Conservation (phyloP, 768 basidiomycete genomes). For the Guyanaporus albipodus region DNA sequence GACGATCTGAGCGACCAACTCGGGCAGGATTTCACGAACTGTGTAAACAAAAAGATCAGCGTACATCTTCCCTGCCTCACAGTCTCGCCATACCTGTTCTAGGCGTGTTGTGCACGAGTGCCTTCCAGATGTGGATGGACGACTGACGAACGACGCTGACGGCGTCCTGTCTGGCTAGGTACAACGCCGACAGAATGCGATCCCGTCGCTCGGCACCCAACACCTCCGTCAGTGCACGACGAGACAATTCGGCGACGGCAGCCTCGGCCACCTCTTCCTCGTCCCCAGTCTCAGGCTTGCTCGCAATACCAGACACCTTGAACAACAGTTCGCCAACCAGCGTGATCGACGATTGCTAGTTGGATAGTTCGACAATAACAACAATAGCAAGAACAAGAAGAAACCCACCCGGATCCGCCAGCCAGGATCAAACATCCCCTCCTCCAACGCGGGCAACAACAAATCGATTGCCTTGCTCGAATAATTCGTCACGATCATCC, state of each 20-base stretch:
- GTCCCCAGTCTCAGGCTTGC: slow-evolving; percentile 74
- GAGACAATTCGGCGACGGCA: slow-evolving; percentile 69
- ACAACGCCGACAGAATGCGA: slow-evolving; percentile 85
- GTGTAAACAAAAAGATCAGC: slow-evolving; percentile 10
- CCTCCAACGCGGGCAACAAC: slow-evolving; percentile 89
- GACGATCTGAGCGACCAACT: slow-evolving; percentile 76
- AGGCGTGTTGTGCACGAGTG: slow-evolving; percentile 91
- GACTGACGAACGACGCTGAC: slow-evolving; percentile 86
- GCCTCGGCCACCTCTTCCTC: slow-evolving; percentile 66
- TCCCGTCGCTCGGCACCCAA: slow-evolving; percentile 87
- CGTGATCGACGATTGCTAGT: slow-evolving; percentile 89
- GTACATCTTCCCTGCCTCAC: too few relatives aligned
- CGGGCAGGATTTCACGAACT: slow-evolving; percentile 89
- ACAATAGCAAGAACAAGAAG: background rate
- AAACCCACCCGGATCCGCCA: slow-evolving; percentile 88
- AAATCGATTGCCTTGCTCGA: slow-evolving; percentile 89
- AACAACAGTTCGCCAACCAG: slow-evolving; percentile 94
- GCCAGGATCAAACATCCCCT: slow-evolving; percentile 88
- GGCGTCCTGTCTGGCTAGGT: slow-evolving; percentile 90
- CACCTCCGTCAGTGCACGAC: slow-evolving; percentile 81
- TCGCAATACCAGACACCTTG: slow-evolving; percentile 94
- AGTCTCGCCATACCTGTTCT: slow-evolving; percentile 73
- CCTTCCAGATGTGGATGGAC: slow-evolving; percentile 97
- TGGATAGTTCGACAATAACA: background rate
- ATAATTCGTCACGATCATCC: slow-evolving; percentile 97